Percentiles rank a stretch among this genome's conserved stretches.
Conservation (phyloP, 306 rosid genomes). For the Cucurbita moschata region DNA sequence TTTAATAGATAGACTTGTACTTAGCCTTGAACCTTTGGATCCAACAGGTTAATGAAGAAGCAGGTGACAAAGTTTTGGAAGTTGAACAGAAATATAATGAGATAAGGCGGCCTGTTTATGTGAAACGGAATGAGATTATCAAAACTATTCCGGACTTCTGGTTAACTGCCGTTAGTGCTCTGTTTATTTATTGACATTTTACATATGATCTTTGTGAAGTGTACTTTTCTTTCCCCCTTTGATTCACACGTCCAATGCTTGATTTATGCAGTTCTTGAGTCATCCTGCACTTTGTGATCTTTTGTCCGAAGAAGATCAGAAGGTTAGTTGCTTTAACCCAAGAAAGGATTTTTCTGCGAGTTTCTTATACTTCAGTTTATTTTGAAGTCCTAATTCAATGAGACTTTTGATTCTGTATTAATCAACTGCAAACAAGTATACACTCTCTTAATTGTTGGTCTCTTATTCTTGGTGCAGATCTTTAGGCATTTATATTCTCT, state of each 20-base stretch:
- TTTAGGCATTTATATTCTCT: conserved; percentile 44
- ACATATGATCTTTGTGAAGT: not conserved
- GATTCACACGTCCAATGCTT: conserved; percentile 5
- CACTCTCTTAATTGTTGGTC: conserved; percentile 3
- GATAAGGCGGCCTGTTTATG: conserved; percentile 51
- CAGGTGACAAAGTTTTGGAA: conserved; percentile 54
- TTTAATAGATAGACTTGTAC: not conserved
- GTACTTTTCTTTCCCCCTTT: not conserved
- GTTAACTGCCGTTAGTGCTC: conserved; percentile 72
- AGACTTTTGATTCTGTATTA: not conserved
- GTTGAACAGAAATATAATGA: conserved; percentile 64
- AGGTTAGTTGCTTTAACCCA: conserved; percentile 24
- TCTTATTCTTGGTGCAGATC: conserved; percentile 23
- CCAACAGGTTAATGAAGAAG: conserved; percentile 66
- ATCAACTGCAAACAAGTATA: not conserved
- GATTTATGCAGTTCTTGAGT: conserved; percentile 59
- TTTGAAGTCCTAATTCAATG: not conserved
- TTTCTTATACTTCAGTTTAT: not conserved
- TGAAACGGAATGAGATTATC: conserved; percentile 48
- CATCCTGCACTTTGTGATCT: conserved; percentile 71
- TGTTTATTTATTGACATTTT: not conserved
- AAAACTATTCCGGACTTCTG: conserved; percentile 77
- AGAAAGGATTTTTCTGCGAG: not conserved
- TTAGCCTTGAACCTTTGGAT: conserved; percentile 7
- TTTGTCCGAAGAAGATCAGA: conserved; percentile 46